Percentiles rank a stretch among this genome's conserved stretches.
Conservation (phyloP, 345 rosid genomes). For the Arabidopsis arenosa region DNA sequence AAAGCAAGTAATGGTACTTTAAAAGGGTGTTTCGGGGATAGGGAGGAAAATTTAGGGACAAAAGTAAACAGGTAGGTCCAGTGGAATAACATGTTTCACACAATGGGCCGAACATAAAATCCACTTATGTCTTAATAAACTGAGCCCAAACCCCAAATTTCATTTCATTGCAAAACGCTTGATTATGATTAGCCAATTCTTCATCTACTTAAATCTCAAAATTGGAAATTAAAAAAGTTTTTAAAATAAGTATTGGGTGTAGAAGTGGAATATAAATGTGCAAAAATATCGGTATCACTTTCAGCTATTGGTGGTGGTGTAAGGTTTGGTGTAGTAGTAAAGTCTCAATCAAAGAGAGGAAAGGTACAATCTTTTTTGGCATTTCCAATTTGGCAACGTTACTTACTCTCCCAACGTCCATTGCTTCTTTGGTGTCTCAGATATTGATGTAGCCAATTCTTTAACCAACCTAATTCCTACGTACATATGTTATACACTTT, state of each 20-base stretch:
- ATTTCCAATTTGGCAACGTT: conserved; percentile 38
- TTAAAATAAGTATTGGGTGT: background rate
- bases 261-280: conserved; percentile 23
- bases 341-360: conserved; percentile 45
- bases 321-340: conserved; percentile 39
- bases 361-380: conserved; percentile 41
- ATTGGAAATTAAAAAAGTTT: background rate
- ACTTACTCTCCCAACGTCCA: conserved; percentile 40
- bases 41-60: background rate
- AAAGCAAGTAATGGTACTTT: too few species aligned
- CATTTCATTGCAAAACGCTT: background rate
- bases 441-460: conserved; percentile 26
- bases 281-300: conserved; percentile 12
- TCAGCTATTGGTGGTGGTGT: conserved; percentile 18
- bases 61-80: conserved; percentile 4
- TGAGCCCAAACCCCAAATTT: conserved; percentile 22
- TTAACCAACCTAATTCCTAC: conserved; percentile 24
- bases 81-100: conserved; percentile 7
- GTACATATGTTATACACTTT: background rate
- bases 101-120: conserved; percentile 18
- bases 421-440: conserved; percentile 33
- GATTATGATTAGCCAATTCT: conserved; percentile 2
- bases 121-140: background rate
- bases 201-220: too few species aligned
- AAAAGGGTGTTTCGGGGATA: background rate